Evolutionary conservation across 2,329 filamentous ascomycete genomes (phyloP).

Genomic region (Pseudogymnoascus sp.): DNA sequence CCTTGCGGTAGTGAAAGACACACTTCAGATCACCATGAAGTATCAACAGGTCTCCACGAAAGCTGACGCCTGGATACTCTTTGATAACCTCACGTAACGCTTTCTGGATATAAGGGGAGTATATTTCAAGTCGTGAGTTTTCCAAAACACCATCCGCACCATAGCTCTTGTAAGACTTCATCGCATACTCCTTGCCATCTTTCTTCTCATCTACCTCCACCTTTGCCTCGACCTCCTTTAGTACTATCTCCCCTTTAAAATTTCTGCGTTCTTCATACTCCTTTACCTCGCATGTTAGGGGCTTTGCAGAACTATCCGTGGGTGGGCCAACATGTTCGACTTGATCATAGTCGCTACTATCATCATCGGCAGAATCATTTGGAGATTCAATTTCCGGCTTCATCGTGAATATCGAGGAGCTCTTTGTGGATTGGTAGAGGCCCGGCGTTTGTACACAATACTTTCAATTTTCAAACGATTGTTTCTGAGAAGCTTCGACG

Average conservation of each 20-base stretch:
- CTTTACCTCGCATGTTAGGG: slow-evolving; percentile 4
- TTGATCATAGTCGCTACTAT: neutral
- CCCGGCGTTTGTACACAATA: neutral
- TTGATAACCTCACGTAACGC: slow-evolving; percentile 12
- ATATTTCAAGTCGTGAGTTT: slow-evolving; percentile 8
- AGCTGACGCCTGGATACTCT: slow-evolving; percentile 11
- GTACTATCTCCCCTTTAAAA: neutral
- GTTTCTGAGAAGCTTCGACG: neutral
- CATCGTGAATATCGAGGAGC: neutral
- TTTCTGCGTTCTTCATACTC: slow-evolving; percentile 1
- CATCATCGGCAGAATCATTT: neutral
- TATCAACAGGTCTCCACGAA: slow-evolving; percentile 6
- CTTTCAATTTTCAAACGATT: neutral
- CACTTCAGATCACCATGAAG: slow-evolving; percentile 6
- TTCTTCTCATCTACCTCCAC: neutral
- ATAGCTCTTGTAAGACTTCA: slow-evolving; percentile 8
- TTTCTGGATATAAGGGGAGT: slow-evolving; percentile 11
- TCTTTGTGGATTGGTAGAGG: neutral
- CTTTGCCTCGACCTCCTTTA: slow-evolving; percentile 5
- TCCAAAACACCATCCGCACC: neutral
- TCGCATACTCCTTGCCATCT: slow-evolving; percentile 4
- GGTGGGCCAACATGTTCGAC: neutral
- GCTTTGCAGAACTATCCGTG: neutral
- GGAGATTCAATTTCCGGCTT: neutral
- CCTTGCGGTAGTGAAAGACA: slow-evolving; percentile 14